Base-by-base conservation (phyloP, 2,329 filamentous ascomycete species). In the Tolypocladium tundrense region DNA sequence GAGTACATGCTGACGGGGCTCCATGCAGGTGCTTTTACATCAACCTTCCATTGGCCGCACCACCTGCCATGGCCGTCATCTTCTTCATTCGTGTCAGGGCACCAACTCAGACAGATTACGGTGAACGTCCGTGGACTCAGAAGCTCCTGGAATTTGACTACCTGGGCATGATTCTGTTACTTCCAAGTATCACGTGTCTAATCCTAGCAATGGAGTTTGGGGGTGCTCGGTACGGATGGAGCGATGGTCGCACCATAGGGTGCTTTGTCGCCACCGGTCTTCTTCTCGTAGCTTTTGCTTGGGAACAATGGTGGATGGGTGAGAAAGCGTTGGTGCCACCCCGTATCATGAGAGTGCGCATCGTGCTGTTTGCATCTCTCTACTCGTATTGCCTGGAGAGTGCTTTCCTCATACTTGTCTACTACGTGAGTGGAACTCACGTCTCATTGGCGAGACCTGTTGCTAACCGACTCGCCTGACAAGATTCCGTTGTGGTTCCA, bases 231-330 rank as follows among this genome's bases (percentile, higher is more conserved):
- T 55, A 55, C n/a, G 53, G 53, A 31, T 55, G 53, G 53, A 10
- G 41, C 31, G 19, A 55, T 21, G 40, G 40, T 13, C 53, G 41
- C 11, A 55, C 53, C 4, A 37, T 55, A 13, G 53, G 41, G 2
- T 55, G 53, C n/a, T 45, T 55, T 35, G 41, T 45, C 21, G 39
- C 31, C 39, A 11, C 31, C 31, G 53, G 40, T 16, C 27, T 55
- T 10, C 41, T 55, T 35, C 7, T 35, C 10, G 53, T 35, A 10
- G 6, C 24, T 11, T 55, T 55, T 21, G 41, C 31, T 1, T 8
- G 21, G 19, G 53, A 55, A 43, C 53, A 55, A 14, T 55, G 53
- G 53, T 55, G 53, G 53, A 55, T 55, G 41, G 53, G 41, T 27
- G 53, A 55, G 31, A 55, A 16, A 13, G 53, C 53, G 2, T 43